phyloP scores from a whole-genome alignment of 768 basidiomycete genomes.

The Chalciporus chontae region DNA sequence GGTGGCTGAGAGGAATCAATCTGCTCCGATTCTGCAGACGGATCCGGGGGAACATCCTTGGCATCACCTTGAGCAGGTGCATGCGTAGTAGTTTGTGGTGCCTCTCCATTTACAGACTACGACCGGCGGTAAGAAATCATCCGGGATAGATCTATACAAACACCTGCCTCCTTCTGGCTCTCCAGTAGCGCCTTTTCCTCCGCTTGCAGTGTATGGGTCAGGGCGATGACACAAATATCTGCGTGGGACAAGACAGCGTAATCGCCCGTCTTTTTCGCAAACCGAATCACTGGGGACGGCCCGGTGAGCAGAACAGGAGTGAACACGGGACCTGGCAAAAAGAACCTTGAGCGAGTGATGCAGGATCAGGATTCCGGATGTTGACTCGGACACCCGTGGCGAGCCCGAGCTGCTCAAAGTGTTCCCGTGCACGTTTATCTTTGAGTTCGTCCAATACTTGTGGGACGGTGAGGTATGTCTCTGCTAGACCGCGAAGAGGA shows the following conservation, averaged over 20 bases:
- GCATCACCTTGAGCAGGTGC: slow-evolving; percentile 1
- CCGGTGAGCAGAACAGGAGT: slow-evolving; percentile 12
- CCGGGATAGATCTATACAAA: background rate
- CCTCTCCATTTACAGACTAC: slow-evolving; percentile 9
- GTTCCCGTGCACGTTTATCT: slow-evolving; percentile 82
- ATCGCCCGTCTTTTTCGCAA: slow-evolving; percentile 95
- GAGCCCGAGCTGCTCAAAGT: slow-evolving; percentile 76
- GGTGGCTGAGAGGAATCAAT: slow-evolving; percentile 1
- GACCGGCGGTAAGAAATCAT: background rate
- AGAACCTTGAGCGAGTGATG: slow-evolving; percentile 63
- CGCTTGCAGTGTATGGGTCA: slow-evolving; percentile 76
- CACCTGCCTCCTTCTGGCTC: slow-evolving; percentile 28
- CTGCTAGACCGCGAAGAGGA: slow-evolving; percentile 85
- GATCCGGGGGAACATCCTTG: background rate
- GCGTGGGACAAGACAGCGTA: slow-evolving; percentile 87
- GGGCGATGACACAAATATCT: slow-evolving; percentile 86
- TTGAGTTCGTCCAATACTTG: slow-evolving; percentile 88
- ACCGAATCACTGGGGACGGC: slow-evolving; percentile 65
- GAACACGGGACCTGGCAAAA: slow-evolving; percentile 2
- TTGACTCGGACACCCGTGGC: slow-evolving; percentile 72
- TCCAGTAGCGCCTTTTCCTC: slow-evolving; percentile 35
- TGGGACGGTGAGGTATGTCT: slow-evolving; percentile 82
- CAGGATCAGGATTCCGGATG: slow-evolving; percentile 65
- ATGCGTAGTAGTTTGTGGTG: background rate
- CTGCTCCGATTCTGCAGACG: slow-evolving; percentile 1